Evolutionary conservation across 208 protist genomes (phyloP), one percentile per base, ranked within the genome.

Genomic region (Trypanosoma rangeli): DNA sequence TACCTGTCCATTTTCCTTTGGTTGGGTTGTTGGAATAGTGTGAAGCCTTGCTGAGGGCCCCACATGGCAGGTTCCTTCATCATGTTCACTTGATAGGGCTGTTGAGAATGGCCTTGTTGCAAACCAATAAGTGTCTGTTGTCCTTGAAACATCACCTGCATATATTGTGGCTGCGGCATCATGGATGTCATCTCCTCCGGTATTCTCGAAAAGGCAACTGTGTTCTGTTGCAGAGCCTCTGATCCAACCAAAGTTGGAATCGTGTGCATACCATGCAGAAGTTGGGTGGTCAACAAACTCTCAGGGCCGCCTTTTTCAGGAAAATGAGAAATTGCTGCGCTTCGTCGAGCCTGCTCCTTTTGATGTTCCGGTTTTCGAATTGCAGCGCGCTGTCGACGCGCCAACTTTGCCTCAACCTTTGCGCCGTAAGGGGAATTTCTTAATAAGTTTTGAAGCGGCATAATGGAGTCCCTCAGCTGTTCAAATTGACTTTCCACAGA

Each of bases 401-500:
- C 74, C 29, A 97, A 78, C 73, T 98, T 98, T 37, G 85, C 84
- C 78, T 99, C 96, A 52, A 99, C 98, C 67, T 97, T 93, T 61
- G 98, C 98, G 26, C 97, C 95, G 76, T 99, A 99, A 16, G 98
- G 97, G 22, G 97, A 98, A 83, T 99, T 98, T 35, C 93, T 92
- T 2, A 99, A 82, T 18, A 96, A 64, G 18, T 73, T 70, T 58
- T 99, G 88, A 68, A 98, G 89, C 9, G 98, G 98, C 60, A 92
- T 81, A 58, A 99, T 99, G 3, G 88, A 85, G 59, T 98, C 95
- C 24, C 94, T 90, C 48, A 99, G 76, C 66, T 97, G 86, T 35
- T 72, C 80, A 54, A 98, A 97, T 73, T 99, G 96, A 4, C 66
- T 74, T 29, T 96, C 89, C 59, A 98, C 92, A 31, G 92, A 92